Evolutionary conservation across 441 rosid genomes (phyloP), one percentile per base, ranked within the genome.

Genomic region (Populus hybrid): DNA sequence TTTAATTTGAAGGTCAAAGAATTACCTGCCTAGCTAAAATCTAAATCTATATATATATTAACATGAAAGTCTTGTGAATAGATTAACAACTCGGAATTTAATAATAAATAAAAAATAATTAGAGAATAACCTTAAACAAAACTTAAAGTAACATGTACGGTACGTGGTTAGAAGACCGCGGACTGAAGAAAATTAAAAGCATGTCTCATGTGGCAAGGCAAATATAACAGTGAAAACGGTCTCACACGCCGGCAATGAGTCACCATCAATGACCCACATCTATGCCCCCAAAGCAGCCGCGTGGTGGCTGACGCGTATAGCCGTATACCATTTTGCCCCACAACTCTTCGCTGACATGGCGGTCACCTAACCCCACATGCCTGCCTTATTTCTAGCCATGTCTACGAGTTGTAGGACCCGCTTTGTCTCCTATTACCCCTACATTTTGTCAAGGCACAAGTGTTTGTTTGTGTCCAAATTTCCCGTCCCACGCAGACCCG

Each of bases 321-420:
- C 57, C 87, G 83, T 75, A 79, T 40, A 50, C 57, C 57, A 50
- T 50, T 14, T 50, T 14, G 57, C 57, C 57, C 20, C 57, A 14
- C 57, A 14, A 14, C 57, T 50, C 57, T 50, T 50, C 38, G 83
- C 77, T 87, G 88, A 88, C 87, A 83, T 86, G 94, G 91, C 90
- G 75, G 79, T 84, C 89, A 79, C 90, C 89, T 73, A 87, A 86
- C 93, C 92, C 91, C 93, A 91, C 93, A 90, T 90, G 94, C 81
- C 83, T n/a, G 83, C 93, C 91, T 72, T 79, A 67, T 67, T 84
- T 86, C 83, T 64, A 83, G 88, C 91, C 84, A 79, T 79, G 86
- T 84, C 83, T 88, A 91, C 83, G 86, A 84, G 89, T 73, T 73
- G 54, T 76, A 86, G 90, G 82, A 81, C 88, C 86, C 82, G 50